phyloP scores from a whole-genome alignment of 1,284 basidiomycete species.

The Moniliophthora roreri region DNA sequence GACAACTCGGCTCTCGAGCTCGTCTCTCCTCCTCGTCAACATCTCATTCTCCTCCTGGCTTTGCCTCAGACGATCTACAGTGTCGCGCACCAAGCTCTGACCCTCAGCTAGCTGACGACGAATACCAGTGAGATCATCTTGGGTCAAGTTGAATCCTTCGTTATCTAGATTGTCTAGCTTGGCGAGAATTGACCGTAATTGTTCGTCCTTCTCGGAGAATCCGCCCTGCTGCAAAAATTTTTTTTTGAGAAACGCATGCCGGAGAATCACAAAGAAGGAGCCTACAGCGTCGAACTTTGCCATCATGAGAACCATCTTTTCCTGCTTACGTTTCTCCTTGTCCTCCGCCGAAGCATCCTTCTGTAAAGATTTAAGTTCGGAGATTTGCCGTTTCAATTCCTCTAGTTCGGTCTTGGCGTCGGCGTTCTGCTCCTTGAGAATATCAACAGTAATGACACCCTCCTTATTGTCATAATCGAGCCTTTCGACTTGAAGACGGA shows the following conservation, averaged over 20 bases:
- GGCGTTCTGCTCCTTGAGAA: conserved; percentile 92
- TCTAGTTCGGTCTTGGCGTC: conserved; percentile 90
- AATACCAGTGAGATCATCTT: conserved; percentile 79
- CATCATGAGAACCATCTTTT: conserved; percentile 99
- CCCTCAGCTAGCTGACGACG: conserved; percentile 89
- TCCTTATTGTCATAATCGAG: conserved; percentile 97
- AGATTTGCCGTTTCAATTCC: conserved; percentile 82
- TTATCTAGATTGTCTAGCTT: conserved; percentile 82
- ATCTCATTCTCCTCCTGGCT: conserved; percentile 93
- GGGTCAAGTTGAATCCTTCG: conserved; percentile 50
- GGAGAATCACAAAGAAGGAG: conserved; percentile 17
- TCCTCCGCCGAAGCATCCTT: conserved; percentile 89
- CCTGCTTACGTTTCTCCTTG: conserved; percentile 98
- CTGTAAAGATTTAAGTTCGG: conserved; percentile 78
- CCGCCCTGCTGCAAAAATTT: conserved; percentile 64
- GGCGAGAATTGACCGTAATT: conserved; percentile 78
- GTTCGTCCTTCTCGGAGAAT: conserved; percentile 93
- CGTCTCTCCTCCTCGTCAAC: conserved; percentile 79
- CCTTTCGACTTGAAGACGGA: conserved; percentile 89
- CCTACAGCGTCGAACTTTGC: conserved; percentile 94
- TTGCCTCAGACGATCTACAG: conserved; percentile 86
- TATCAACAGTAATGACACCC: conserved; percentile 91
- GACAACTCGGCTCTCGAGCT: conserved; percentile 82
- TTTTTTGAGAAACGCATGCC: conserved; percentile 8
- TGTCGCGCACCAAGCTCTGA: conserved; percentile 84